phyloP scores from a whole-genome alignment of 148 eudicot species.

The Cornus controversa region DNA sequence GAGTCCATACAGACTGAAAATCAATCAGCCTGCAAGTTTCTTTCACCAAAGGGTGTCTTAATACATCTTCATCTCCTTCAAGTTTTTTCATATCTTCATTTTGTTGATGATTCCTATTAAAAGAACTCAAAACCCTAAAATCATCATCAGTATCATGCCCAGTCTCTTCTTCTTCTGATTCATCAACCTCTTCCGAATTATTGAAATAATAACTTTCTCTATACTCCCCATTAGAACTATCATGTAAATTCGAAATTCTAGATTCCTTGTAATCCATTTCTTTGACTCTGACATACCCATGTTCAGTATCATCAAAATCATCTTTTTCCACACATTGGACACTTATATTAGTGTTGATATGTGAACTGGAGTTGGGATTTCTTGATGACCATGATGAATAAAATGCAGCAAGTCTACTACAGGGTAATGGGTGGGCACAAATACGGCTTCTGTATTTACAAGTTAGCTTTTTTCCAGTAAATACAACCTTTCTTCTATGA shows the following conservation, averaged over 20 bases:
- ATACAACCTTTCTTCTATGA: conserved; percentile 18
- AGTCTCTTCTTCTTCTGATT: conserved; percentile 12
- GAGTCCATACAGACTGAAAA: conserved; percentile 27
- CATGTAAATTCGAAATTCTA: conserved; percentile 15
- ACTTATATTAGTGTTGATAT: conserved; percentile 4
- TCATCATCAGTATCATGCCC: conserved; percentile 8
- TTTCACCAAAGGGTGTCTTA: conserved; percentile 36
- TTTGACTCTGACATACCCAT: conserved; percentile 6
- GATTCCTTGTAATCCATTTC: conserved; percentile 19
- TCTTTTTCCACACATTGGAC: conserved; percentile 11
- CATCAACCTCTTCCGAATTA: conserved; percentile 17
- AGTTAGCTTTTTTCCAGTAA: conserved; percentile 6
- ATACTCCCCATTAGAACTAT: background rate
- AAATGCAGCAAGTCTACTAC: background rate
- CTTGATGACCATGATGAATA: conserved; percentile 17
- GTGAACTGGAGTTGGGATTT: conserved; percentile 11
- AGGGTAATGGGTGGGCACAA: conserved; percentile 6
- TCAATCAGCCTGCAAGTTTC: conserved; percentile 36
- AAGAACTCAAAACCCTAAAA: conserved; percentile 18
- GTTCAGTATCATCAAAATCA: conserved; percentile 10
- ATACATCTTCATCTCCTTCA: conserved; percentile 37
- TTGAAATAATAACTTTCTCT: conserved; percentile 9
- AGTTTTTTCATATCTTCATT: conserved; percentile 9
- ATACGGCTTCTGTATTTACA: conserved; percentile 4
- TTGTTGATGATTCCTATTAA: background rate